phyloP scores from a whole-genome alignment of 169 alveolate genomes.

The Plasmodium reichenowi region DNA sequence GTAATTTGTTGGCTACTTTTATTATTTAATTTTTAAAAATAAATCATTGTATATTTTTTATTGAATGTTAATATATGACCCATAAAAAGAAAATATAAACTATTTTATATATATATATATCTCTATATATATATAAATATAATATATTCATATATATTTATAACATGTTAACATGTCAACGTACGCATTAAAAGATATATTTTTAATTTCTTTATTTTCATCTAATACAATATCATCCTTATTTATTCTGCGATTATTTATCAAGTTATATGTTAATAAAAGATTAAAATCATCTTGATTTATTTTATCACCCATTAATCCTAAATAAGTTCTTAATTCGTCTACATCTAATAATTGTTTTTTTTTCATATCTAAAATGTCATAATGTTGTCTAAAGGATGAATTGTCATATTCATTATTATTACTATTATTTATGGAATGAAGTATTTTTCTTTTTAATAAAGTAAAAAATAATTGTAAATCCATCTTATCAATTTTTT shows the following conservation, averaged over 20 bases:
- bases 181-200: slow-evolving; percentile 14
- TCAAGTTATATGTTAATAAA: slow-evolving; percentile 5
- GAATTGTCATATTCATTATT: slow-evolving; percentile 1
- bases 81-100: not conserved
- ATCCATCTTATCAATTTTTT: slow-evolving; percentile 40
- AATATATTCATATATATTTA: slow-evolving; percentile 3
- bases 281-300: slow-evolving; percentile 39
- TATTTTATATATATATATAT: not conserved
- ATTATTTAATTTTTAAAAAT: not conserved
- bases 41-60: not conserved
- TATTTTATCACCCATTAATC: slow-evolving; percentile 50
- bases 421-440: not conserved
- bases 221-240: slow-evolving; percentile 1
- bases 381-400: slow-evolving; percentile 27
- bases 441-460: slow-evolving; percentile 39
- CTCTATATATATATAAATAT: not conserved
- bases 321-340: slow-evolving; percentile 13
- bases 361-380: slow-evolving; percentile 48
- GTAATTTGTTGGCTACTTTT: too few species aligned
- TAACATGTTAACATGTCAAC: slow-evolving; percentile 37
- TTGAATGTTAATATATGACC: not conserved
- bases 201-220: slow-evolving; percentile 6
- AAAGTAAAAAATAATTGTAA: slow-evolving; percentile 51
- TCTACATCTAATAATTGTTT: slow-evolving; percentile 19
- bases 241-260: not conserved